Percentiles rank a stretch among this genome's conserved stretches.
These are phyloP conservation scores for Exophiala mesophila DNA, from an alignment of 2,329 filamentous ascomycete species.

Conservation along the genomic window DNA sequence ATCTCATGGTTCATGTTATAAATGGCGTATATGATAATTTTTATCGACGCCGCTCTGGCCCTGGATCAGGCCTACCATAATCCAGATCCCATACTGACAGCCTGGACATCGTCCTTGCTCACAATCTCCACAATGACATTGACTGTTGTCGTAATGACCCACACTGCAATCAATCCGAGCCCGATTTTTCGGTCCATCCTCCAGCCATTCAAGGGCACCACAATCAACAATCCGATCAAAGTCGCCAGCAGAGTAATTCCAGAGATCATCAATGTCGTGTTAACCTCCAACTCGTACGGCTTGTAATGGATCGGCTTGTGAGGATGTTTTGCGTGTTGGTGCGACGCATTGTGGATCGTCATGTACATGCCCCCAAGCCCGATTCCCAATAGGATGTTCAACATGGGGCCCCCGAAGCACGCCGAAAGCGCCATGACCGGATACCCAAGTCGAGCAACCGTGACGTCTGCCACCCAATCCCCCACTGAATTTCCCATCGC, in stretches of 20 bases:
- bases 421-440: constrained; percentile 94
- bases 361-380: constrained; percentile 89
- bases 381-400: constrained; percentile 93
- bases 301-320: constrained; percentile 60
- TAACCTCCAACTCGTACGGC: constrained; percentile 78
- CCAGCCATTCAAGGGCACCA: constrained; percentile 83
- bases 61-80: too few species aligned
- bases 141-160: constrained; percentile 70
- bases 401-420: constrained; percentile 96
- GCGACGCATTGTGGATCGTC: constrained; percentile 66
- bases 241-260: constrained; percentile 79
- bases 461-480: constrained; percentile 90
- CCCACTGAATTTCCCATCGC: constrained; percentile 93
- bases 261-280: constrained; percentile 77
- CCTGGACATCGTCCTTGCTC: constrained; percentile 23
- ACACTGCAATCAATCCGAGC: constrained; percentile 71
- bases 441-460: constrained; percentile 85
- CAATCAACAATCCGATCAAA: constrained; percentile 68
- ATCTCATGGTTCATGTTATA: too few species aligned
- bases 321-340: constrained; percentile 63
- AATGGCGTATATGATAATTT: too few species aligned
- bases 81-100: too few species aligned
- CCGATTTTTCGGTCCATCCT: constrained; percentile 78
- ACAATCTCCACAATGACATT: constrained; percentile 75
- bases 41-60: too few species aligned